These are phyloP conservation scores for maize (Zea mays) DNA, from an alignment of 176 grass and related monocot species.

Conservation along the genomic window DNA sequence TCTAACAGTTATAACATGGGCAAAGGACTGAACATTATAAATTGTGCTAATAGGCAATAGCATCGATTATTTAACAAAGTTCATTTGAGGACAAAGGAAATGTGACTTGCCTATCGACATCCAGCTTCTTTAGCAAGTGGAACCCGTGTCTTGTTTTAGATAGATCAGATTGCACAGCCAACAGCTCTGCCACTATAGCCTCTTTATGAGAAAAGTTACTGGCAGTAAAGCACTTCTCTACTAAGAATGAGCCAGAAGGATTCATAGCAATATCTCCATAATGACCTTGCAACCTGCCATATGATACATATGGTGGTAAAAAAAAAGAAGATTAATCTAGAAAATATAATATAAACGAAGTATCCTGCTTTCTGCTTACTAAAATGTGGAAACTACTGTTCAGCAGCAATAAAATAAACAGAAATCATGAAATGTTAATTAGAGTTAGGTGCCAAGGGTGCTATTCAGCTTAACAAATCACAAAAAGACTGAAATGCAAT, in stretches of 20 bases:
- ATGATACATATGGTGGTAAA: conserved; percentile 19
- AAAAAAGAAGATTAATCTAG: background rate
- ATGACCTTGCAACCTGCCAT: conserved; percentile 67
- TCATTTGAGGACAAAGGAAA: background rate
- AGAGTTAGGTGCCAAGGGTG: background rate
- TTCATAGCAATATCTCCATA: conserved; percentile 79
- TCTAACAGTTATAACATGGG: background rate
- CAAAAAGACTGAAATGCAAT: background rate
- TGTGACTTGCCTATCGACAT: conserved; percentile 71
- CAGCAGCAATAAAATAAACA: conserved; percentile 10
- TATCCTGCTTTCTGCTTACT: background rate
- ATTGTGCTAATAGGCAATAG: background rate
- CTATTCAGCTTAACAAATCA: background rate
- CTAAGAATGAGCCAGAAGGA: conserved; percentile 77
- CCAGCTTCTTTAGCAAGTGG: conserved; percentile 89
- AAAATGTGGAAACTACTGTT: background rate
- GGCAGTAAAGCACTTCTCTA: conserved; percentile 87
- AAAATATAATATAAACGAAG: conserved; percentile 3
- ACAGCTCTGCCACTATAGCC: conserved; percentile 64
- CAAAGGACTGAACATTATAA: background rate
- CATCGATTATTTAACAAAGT: background rate
- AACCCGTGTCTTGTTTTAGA: conserved; percentile 75
- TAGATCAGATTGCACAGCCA: conserved; percentile 61
- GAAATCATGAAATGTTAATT: conserved; percentile 13
- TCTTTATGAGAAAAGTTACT: conserved; percentile 88